Evolutionary conservation across 768 basidiomycete species (phyloP).

Genomic region (Fistulinella prunicolor): DNA sequence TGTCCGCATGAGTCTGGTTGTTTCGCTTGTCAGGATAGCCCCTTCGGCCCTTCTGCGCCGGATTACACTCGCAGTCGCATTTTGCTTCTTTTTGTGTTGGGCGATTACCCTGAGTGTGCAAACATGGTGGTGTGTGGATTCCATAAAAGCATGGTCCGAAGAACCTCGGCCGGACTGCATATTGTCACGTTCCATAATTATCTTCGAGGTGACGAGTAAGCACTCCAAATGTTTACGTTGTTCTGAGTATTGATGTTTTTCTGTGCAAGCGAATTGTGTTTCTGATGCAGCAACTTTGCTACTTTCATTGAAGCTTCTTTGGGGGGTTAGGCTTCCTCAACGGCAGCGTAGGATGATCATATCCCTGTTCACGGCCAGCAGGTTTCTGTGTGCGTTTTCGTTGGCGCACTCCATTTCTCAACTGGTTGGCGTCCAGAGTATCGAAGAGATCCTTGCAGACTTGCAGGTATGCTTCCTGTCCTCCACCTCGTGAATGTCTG

Average conservation of each 20-base stretch:
- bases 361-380: constrained; percentile 11
- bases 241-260: too few species aligned
- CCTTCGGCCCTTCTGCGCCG: neutral
- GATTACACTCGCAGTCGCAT: neutral
- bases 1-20: constrained; percentile 19
- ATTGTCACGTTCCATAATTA: constrained; percentile 1
- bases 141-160: neutral
- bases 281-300: neutral
- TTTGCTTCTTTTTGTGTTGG: constrained; percentile 2
- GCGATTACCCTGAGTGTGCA: constrained; percentile 4
- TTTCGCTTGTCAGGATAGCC: constrained; percentile 11
- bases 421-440: neutral
- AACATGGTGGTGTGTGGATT: constrained; percentile 7
- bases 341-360: constrained; percentile 18
- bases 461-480: neutral
- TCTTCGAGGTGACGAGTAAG: constrained; percentile 9
- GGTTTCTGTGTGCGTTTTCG: constrained; percentile 5
- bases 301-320: constrained; percentile 13
- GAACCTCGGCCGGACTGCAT: neutral
- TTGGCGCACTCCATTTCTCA: neutral
- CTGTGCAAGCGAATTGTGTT: constrained; percentile 3
- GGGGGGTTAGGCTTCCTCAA: constrained; percentile 13
- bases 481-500: too few species aligned
- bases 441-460: neutral
- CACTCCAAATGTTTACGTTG: neutral